Base-by-base conservation (phyloP, 2,329 filamentous ascomycete genomes). In the Curvularia verruculosa region DNA sequence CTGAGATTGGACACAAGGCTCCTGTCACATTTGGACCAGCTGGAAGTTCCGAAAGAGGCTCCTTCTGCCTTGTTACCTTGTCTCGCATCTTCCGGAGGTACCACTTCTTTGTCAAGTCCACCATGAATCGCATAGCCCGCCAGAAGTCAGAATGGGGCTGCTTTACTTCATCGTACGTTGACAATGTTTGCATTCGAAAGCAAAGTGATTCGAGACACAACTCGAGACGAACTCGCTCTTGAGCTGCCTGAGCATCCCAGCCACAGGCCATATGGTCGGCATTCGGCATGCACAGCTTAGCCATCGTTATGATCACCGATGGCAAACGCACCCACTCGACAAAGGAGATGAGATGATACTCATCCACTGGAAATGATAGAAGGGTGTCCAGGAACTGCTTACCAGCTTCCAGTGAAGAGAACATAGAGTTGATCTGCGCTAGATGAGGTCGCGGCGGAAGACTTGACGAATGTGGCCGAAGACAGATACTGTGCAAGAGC, bases 331-430 rank as follows among this genome's bases (percentile, higher is more conserved):
- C 70, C 72, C 73, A 75, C 37, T 74, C 72, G 7, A 67, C 58
- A 29, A 74, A 74, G 3, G 72, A 69, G 12, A 75, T 56, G 1
- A 71, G 54, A 48, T 72, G 62, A 46, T 75, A 75, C 3, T 73
- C 64, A 0, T 65, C 91, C n/a, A 89, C 92, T 4, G 86, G 83
- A 21, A 92, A 83, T 23, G 83, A 84, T 3, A 94, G 82, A 28
- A 95, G 85, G 59, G 87, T 80, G 73, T 91, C 87, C 34, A 94
- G 85, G 3, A 87, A 84, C 40, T 87, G 82, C 57, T 81, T 81
- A 2, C 89, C 87, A 68, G 94, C 91, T 73, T 89, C 89, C 0
- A 75, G 60, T 6, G 67, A 54, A 1, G 67, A 64, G 21, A 70
- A 59, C 2, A 74, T 34, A 3, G 68, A 58, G 40, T 69, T 70